Evolutionary conservation across 306 rosid genomes (phyloP).

Genomic region (Pachyrhizus erosus): DNA sequence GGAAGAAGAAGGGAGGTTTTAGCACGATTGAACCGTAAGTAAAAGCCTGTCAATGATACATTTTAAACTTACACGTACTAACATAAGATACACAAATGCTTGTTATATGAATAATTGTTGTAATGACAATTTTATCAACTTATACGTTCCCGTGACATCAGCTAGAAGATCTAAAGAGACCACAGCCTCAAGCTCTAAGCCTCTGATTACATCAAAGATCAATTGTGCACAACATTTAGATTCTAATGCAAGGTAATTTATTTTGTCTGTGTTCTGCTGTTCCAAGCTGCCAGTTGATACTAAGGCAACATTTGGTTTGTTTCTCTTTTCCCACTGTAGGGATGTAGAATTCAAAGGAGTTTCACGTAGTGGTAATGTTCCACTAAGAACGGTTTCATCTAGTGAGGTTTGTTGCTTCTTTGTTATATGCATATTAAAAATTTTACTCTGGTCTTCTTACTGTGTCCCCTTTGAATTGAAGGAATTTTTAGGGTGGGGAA

Average conservation of each 20-base stretch:
- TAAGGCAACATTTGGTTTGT: constrained; percentile 10
- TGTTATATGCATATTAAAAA: background rate
- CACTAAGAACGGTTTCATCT: constrained; percentile 62
- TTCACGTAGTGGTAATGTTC: constrained; percentile 41
- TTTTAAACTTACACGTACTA: background rate
- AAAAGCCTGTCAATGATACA: background rate
- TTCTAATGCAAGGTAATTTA: constrained; percentile 48
- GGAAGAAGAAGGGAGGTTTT: constrained; percentile 82
- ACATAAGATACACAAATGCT: background rate
- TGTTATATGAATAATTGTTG: constrained; percentile 26
- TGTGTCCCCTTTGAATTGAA: background rate
- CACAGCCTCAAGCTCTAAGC: constrained; percentile 42
- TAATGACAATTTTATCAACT: background rate
- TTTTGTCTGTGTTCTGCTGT: background rate
- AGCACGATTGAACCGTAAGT: constrained; percentile 67
- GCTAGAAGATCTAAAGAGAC: constrained; percentile 69
- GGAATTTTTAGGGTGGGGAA: background rate
- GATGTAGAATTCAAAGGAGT: constrained; percentile 43
- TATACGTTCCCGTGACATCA: constrained; percentile 43
- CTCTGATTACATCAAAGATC: constrained; percentile 43
- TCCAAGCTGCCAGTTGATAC: background rate
- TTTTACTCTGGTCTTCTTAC: background rate
- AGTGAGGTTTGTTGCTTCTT: constrained; percentile 66
- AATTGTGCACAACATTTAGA: constrained; percentile 39
- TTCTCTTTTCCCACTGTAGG: constrained; percentile 46